Evolutionary conservation across 345 rosid genomes (phyloP).

Genomic region (Brassica nigra): DNA sequence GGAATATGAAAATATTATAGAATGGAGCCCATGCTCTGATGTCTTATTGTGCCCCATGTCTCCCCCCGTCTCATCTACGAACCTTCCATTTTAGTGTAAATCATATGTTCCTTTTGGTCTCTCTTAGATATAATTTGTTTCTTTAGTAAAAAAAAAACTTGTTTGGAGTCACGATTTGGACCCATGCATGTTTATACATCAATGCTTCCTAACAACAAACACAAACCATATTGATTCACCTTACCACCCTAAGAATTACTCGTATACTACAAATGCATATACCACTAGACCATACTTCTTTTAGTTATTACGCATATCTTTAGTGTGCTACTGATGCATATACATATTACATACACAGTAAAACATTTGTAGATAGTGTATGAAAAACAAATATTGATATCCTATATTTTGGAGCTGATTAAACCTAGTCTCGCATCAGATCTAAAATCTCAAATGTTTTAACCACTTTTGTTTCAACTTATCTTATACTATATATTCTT

Average conservation of each 20-base stretch:
- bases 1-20: conserved; percentile 8
- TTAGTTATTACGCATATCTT: neutral
- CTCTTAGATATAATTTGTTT: neutral
- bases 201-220: conserved; percentile 41
- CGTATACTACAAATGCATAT: neutral
- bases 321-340: neutral
- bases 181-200: conserved; percentile 33
- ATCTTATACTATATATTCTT: no score
- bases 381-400: neutral
- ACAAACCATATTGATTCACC: conserved; percentile 8
- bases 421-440: neutral
- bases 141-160: neutral
- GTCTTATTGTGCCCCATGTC: conserved; percentile 35
- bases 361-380: neutral
- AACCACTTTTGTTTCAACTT: neutral
- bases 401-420: neutral
- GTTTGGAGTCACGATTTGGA: conserved; percentile 31
- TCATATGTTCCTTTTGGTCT: conserved; percentile 12
- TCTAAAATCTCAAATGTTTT: neutral
- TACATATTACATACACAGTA: neutral
- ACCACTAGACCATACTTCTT: neutral
- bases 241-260: neutral
- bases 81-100: conserved; percentile 36
- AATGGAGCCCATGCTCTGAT: conserved; percentile 39
- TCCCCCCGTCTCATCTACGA: conserved; percentile 18